phyloP scores from a whole-genome alignment of 179 eudicot genomes.

The Beta corolliflora region DNA sequence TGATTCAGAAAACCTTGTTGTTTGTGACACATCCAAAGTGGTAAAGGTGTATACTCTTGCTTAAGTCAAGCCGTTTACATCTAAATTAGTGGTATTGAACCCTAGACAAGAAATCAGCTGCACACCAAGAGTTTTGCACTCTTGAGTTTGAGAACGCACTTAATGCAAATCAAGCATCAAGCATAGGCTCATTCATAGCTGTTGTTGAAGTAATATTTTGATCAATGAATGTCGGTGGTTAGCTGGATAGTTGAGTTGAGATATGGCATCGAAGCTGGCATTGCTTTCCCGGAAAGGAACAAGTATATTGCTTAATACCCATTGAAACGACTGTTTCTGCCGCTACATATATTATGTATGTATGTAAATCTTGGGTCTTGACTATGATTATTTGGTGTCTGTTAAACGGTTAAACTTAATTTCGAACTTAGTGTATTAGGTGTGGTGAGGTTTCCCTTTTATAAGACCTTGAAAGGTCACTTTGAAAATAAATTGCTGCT shows the following conservation, averaged over 20 bases:
- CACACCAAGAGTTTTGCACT: not conserved
- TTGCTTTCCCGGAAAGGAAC: not conserved
- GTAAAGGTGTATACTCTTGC: slow-evolving; percentile 79
- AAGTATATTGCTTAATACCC: not conserved
- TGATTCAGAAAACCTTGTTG: slow-evolving; percentile 81
- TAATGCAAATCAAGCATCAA: not conserved
- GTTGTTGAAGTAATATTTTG: not conserved
- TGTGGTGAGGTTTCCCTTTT: not conserved
- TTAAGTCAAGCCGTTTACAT: slow-evolving; percentile 26
- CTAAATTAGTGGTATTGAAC: not conserved
- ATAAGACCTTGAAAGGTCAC: not conserved
- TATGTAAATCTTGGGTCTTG: not conserved
- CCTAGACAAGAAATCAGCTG: not conserved
- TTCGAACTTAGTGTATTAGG: not conserved
- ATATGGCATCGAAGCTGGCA: not conserved
- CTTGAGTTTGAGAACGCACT: not conserved
- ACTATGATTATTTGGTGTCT: not conserved
- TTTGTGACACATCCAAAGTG: slow-evolving; percentile 88
- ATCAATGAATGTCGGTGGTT: not conserved
- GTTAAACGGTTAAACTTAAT: not conserved
- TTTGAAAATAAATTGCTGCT: not conserved
- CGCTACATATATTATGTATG: not conserved
- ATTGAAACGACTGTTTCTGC: not conserved
- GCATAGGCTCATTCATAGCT: not conserved
- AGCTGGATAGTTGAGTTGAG: not conserved